Base-by-base conservation (phyloP, 1,284 basidiomycete genomes). In the Cutaneotrichosporon cavernicola region DNA sequence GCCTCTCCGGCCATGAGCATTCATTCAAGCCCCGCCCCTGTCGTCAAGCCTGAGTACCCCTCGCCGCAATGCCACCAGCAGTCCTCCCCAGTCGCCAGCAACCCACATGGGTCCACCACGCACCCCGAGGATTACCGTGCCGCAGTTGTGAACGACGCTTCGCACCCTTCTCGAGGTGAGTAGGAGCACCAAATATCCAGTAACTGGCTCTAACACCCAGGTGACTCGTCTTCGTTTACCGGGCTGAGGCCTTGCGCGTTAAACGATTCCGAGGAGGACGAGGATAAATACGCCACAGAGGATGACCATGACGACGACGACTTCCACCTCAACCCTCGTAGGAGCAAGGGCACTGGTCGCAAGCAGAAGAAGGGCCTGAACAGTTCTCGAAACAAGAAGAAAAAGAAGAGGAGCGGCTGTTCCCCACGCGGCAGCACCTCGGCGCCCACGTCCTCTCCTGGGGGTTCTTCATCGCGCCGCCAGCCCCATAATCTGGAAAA, bases 271-370 rank as follows among this genome's bases (percentile, higher is more conserved):
- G 5, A 16, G 8, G 51, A 43, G 30, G 59, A 60, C 14, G 51
- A 60, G 6, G 38, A 46, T 4, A 34, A 9, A 2, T 58, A 32
- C 14, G 43, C 18, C 10, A 47, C 43, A n/a, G 43, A 46, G 6
- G 57, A 58, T 6, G 43, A 68, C 6, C 72, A 72, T 7, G 73
- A 75, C 18, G 76, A 77, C 40, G 74, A 73, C 8, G 76, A 77
- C 10, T 78, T 77, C 60, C 63, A 73, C 21, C 75, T 72, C 11
- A 18, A 50, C 43, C 43, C 43, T n/a, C 16, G 11, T n/a, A 78
- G 75, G 62, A 50, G 51, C 21, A 78, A 76, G 62, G 56, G 51
- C 7, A 6, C 40, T 8, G 38, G 38, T 11, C 43, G 43, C 43
- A 46, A 46, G 18, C 16, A n/a, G 16, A 46, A 46, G 43, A 46